These are phyloP conservation scores for Biscutella laevigata DNA, from an alignment of 441 rosid genomes.

Conservation along the genomic window DNA sequence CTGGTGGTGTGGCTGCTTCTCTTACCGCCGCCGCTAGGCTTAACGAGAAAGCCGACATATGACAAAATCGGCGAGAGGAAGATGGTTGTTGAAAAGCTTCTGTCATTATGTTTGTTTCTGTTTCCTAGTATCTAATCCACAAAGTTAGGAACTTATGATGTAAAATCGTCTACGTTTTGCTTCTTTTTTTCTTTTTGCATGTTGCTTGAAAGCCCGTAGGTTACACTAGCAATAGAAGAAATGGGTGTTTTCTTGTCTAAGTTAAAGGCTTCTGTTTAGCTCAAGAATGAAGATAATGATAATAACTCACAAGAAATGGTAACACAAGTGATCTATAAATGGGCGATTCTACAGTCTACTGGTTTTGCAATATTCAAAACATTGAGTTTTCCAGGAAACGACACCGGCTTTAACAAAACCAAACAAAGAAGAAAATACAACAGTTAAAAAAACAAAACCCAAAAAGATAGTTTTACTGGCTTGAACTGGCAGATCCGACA, in stretches of 20 bases:
- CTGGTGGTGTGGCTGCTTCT: too few species aligned
- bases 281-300: not conserved
- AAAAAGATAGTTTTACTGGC: constrained; percentile 19
- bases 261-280: too few species aligned
- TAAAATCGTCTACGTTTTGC: too few species aligned
- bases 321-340: constrained; percentile 17
- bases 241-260: too few species aligned
- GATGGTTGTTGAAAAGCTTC: not conserved
- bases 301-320: not conserved
- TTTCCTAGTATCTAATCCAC: not conserved
- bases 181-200: too few species aligned
- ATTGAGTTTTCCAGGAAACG: not conserved
- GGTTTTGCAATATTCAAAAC: constrained; percentile 16
- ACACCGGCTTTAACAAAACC: too few species aligned
- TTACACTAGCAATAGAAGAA: too few species aligned
- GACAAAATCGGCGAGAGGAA: too few species aligned
- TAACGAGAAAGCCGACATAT: too few species aligned
- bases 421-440: not conserved
- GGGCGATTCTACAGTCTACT: constrained; percentile 10
- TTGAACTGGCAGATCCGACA: constrained; percentile 71
- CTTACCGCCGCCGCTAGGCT: too few species aligned
- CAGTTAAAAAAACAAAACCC: not conserved
- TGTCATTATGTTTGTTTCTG: not conserved
- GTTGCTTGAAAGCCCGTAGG: too few species aligned
- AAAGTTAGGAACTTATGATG: not conserved